These are phyloP conservation scores for Nasturtium officinale DNA, from an alignment of 345 rosid genomes.

Conservation along the genomic window DNA sequence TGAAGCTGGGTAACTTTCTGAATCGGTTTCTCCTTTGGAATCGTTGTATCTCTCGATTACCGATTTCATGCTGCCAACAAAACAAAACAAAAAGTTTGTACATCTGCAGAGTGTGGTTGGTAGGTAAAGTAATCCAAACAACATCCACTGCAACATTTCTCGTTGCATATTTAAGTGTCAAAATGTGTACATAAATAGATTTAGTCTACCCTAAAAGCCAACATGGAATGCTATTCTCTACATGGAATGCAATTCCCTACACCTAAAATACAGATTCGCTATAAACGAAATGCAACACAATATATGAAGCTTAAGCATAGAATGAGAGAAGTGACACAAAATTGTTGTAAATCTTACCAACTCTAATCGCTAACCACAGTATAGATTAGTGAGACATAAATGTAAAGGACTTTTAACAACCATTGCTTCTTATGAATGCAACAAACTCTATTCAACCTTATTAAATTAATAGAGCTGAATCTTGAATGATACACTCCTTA, in stretches of 20 bases:
- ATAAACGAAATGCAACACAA: not conserved
- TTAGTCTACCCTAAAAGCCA: slow-evolving; percentile 18
- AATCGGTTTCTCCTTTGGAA: slow-evolving; percentile 27
- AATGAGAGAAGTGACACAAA: not conserved
- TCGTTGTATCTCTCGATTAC: slow-evolving; percentile 40
- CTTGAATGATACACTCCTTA: slow-evolving; percentile 5
- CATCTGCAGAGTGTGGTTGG: slow-evolving; percentile 11
- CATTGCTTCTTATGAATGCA: too few relatives aligned
- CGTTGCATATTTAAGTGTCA: slow-evolving; percentile 1
- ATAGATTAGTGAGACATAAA: slow-evolving; percentile 5
- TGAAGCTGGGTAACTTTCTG: slow-evolving; percentile 20
- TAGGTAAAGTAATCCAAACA: slow-evolving; percentile 24
- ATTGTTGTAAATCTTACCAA: slow-evolving; percentile 2
- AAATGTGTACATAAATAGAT: too few relatives aligned
- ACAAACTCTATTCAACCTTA: too few relatives aligned
- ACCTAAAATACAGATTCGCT: too few relatives aligned
- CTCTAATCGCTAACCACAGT: not conserved
- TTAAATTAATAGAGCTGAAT: too few relatives aligned
- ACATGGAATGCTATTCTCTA: slow-evolving; percentile 3
- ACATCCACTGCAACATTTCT: slow-evolving; percentile 17
- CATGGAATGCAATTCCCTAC: not conserved
- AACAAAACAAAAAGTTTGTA: not conserved
- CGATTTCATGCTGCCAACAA: slow-evolving; percentile 34
- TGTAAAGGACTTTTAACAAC: too few relatives aligned
- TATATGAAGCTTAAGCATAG: not conserved